Evolutionary conservation across 352 stramenopile genomes (phyloP).

Genomic region (Blastocystis sp.): DNA sequence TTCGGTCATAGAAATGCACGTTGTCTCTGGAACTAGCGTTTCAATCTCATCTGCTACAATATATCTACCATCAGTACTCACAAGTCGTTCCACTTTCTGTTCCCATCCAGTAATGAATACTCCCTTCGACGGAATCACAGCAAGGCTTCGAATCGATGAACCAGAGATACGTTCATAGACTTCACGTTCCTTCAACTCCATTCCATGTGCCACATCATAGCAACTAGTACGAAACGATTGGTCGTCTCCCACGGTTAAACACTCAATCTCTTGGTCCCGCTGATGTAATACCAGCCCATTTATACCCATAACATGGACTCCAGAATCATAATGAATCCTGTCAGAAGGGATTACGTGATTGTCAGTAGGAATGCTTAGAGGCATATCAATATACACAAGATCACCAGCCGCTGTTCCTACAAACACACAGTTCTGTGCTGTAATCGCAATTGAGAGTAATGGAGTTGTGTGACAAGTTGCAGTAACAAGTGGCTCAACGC

Average conservation of each 20-base stretch:
- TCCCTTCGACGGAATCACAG: not conserved
- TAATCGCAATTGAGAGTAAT: not conserved
- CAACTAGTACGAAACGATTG: not conserved
- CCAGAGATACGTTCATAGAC: not conserved
- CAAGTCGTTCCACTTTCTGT: not conserved
- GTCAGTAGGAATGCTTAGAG: not conserved
- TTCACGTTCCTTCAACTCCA: not conserved
- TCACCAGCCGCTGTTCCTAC: conserved; percentile 28
- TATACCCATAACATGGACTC: conserved; percentile 25
- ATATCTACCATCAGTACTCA: not conserved
- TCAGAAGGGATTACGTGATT: not conserved
- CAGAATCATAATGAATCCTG: not conserved
- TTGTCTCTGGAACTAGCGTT: conserved; percentile 14
- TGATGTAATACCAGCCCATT: not conserved
- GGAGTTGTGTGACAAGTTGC: not conserved
- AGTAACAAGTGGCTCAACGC: not conserved
- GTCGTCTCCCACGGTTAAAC: conserved; percentile 41
- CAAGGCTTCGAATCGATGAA: not conserved
- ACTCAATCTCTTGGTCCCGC: not conserved
- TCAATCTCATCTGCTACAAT: not conserved
- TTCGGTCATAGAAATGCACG: conserved; percentile 10
- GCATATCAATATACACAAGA: not conserved
- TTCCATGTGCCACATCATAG: not conserved
- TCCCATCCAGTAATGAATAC: conserved; percentile 46
- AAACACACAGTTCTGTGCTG: not conserved